Conservation (phyloP, 2,329 filamentous ascomycete species). For the Diaporthe caulivora region DNA sequence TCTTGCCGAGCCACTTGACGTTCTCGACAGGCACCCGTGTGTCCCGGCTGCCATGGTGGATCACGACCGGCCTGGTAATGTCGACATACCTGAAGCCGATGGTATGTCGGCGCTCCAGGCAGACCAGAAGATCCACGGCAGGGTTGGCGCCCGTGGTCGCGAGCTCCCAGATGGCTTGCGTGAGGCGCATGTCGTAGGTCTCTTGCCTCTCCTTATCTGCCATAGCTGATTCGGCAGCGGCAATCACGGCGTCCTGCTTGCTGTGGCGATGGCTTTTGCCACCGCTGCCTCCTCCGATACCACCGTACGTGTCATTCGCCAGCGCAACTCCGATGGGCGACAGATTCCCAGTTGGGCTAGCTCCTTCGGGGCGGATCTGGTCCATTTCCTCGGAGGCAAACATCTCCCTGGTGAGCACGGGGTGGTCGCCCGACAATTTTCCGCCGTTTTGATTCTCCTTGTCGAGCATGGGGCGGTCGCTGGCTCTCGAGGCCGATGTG, state of each 20-base stretch:
- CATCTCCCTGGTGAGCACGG: slow-evolving; percentile 42
- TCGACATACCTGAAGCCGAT: slow-evolving; percentile 98
- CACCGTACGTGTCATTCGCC: slow-evolving; percentile 27
- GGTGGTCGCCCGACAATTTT: slow-evolving; percentile 45
- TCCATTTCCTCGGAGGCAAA: slow-evolving; percentile 63
- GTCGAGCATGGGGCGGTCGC: slow-evolving; percentile 53
- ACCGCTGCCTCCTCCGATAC: slow-evolving; percentile 18
- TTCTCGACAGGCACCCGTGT: slow-evolving; percentile 95
- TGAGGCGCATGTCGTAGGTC: slow-evolving; percentile 86
- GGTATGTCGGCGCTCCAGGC: slow-evolving; percentile 87
- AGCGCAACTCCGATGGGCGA: slow-evolving; percentile 44
- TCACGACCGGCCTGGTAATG: slow-evolving; percentile 89
- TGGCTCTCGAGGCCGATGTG: slow-evolving; percentile 48
- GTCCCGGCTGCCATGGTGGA: slow-evolving; percentile 93
- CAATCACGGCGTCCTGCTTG: slow-evolving; percentile 52
- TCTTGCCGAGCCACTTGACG: slow-evolving; percentile 92
- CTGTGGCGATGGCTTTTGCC: slow-evolving; percentile 29
- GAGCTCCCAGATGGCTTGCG: slow-evolving; percentile 93
- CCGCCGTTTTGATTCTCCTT: slow-evolving; percentile 61
- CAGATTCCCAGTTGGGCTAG: slow-evolving; percentile 39
- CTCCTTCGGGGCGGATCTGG: slow-evolving; percentile 52
- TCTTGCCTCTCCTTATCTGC: slow-evolving; percentile 79
- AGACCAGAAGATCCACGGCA: slow-evolving; percentile 91
- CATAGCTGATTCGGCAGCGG: slow-evolving; percentile 70
- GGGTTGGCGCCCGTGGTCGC: slow-evolving; percentile 94